These are phyloP conservation scores for Rostrohypoxylon terebratum DNA, from an alignment of 495 filamentous ascomycete genomes.

Conservation along the genomic window DNA sequence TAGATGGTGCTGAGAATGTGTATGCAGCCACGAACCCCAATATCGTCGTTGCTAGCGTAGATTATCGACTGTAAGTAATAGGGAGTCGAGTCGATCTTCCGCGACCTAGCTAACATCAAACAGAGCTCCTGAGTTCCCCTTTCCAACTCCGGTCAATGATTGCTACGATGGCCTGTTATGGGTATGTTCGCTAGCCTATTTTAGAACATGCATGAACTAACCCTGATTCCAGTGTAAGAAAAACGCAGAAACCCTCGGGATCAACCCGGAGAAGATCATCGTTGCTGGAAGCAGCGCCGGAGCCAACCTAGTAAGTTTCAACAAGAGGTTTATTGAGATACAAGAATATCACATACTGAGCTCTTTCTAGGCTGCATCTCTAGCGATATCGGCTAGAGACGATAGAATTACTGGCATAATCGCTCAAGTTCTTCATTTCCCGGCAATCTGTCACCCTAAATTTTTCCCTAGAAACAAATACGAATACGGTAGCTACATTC, in stretches of 20 bases:
- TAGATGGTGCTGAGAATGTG: slow-evolving; percentile 45
- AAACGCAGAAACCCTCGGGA: slow-evolving; percentile 38
- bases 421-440: slow-evolving; percentile 47
- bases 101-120: slow-evolving; percentile 12
- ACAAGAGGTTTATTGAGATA: neutral
- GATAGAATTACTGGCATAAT: slow-evolving; percentile 41
- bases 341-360: neutral
- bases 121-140: slow-evolving; percentile 45
- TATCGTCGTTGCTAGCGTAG: slow-evolving; percentile 43
- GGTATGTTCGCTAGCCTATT: slow-evolving; percentile 23
- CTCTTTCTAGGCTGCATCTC: slow-evolving; percentile 27
- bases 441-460: slow-evolving; percentile 46
- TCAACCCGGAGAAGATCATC: slow-evolving; percentile 43
- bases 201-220: slow-evolving; percentile 7
- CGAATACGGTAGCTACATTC: slow-evolving; percentile 45
- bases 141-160: slow-evolving; percentile 39
- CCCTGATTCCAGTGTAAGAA: slow-evolving; percentile 33
- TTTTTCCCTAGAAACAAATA: slow-evolving; percentile 47
- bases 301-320: slow-evolving; percentile 35
- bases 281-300: slow-evolving; percentile 45
- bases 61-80: slow-evolving; percentile 42
- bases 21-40: slow-evolving; percentile 43
- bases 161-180: slow-evolving; percentile 46
- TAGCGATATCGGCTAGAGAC: slow-evolving; percentile 39
- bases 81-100: neutral